Evolutionary conservation across 192 early-diverging fungal species (phyloP).

Genomic region (Funneliformis mosseae): DNA sequence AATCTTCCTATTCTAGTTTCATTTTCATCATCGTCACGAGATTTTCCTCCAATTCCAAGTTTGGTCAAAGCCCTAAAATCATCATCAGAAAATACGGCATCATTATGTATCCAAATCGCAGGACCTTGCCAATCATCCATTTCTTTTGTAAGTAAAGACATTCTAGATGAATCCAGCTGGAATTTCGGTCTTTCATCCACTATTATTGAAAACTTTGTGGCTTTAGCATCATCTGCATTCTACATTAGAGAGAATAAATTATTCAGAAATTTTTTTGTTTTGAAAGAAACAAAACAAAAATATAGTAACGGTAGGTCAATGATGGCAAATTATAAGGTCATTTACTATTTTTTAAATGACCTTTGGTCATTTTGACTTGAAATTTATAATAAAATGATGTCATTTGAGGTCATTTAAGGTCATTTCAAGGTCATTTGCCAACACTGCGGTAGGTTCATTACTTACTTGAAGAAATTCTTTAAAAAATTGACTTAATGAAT

Average conservation of each 20-base stretch:
- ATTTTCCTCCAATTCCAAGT: constrained; percentile 37
- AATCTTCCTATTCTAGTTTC: neutral
- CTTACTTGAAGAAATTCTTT: neutral
- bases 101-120: constrained; percentile 34
- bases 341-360: too few species aligned
- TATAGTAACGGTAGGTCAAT: too few species aligned
- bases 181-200: neutral
- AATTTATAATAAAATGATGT: too few species aligned
- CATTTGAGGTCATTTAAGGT: too few species aligned
- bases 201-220: neutral
- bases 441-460: too few species aligned
- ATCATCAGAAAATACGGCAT: constrained; percentile 28
- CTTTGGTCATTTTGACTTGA: too few species aligned
- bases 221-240: constrained; percentile 38
- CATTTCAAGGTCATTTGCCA: too few species aligned
- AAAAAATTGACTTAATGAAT: neutral
- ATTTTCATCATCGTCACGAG: neutral
- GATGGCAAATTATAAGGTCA: too few species aligned
- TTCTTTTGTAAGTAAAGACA: constrained; percentile 15
- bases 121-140: constrained; percentile 5
- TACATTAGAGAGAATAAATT: constrained; percentile 32
- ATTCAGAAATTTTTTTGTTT: too few species aligned
- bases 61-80: constrained; percentile 30
- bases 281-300: neutral
- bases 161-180: neutral